Evolutionary conservation across 2,329 filamentous ascomycete genomes (phyloP).

Genomic region (Botryotinia calthae): DNA sequence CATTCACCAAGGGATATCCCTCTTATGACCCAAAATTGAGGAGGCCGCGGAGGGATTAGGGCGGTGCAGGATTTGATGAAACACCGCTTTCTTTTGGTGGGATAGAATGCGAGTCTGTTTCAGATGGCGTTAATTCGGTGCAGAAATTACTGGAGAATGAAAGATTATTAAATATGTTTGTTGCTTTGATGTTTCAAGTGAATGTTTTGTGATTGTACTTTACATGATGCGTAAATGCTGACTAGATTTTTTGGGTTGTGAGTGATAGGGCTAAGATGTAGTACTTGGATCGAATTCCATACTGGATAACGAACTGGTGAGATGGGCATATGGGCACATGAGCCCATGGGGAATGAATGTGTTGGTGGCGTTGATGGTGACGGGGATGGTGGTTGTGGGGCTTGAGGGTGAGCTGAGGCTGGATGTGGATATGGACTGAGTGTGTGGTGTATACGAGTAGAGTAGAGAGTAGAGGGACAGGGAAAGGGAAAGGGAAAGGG

Average conservation of each 20-base stretch:
- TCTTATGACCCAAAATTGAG: slow-evolving; percentile 7
- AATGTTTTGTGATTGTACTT: neutral
- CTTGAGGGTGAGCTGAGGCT: neutral
- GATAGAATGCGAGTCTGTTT: slow-evolving; percentile 34
- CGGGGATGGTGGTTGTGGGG: neutral
- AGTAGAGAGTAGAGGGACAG: neutral
- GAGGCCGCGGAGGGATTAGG: slow-evolving; percentile 22
- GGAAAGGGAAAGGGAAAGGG: too few species aligned
- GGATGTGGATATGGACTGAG: neutral
- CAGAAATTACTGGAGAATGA: neutral
- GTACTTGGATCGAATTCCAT: neutral
- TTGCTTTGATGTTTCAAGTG: neutral
- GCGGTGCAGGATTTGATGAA: slow-evolving; percentile 15
- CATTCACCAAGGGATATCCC: neutral
- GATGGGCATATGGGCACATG: too few species aligned
- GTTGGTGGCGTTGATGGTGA: neutral
- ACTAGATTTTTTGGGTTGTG: neutral
- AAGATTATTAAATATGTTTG: neutral
- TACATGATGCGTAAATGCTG: neutral
- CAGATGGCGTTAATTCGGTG: slow-evolving; percentile 30
- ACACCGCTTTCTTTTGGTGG: slow-evolving; percentile 20
- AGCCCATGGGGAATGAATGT: neutral
- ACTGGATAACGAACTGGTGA: too few species aligned
- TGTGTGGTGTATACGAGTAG: too few species aligned
- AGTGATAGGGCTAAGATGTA: neutral